phyloP scores from a whole-genome alignment of 1,139 yeast species.

The Scheffersomyces illinoinensis region DNA sequence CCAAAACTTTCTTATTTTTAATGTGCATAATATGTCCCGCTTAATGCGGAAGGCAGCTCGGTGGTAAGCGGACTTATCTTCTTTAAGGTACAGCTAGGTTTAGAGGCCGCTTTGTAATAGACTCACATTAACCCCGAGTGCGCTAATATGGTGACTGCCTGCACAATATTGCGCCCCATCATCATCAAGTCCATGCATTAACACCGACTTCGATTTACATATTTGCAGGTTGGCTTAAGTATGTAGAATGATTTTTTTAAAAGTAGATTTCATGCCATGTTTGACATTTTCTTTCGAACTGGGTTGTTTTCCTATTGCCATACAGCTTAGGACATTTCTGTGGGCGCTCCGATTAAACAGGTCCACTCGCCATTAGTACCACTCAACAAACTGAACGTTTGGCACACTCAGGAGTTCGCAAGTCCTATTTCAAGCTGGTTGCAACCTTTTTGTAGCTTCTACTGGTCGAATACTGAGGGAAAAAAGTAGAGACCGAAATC shows the following conservation, averaged over 20 bases:
- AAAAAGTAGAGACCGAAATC: too few species aligned
- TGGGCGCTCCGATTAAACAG: neutral
- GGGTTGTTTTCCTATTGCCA: neutral
- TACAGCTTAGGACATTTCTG: neutral
- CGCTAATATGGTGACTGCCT: neutral
- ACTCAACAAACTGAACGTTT: neutral
- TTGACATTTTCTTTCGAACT: neutral
- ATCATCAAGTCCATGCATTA: neutral
- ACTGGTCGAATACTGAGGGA: neutral
- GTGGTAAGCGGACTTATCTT: neutral
- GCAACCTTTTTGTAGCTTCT: neutral
- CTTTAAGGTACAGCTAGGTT: neutral
- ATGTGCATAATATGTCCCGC: neutral
- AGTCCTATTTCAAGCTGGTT: neutral
- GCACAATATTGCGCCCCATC: neutral
- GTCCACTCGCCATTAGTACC: neutral
- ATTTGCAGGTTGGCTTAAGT: neutral
- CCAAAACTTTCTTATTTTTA: neutral
- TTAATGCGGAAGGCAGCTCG: neutral
- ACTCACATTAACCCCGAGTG: neutral
- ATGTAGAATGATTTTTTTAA: neutral
- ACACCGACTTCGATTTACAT: neutral
- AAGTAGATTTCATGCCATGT: neutral
- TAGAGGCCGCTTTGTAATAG: neutral
- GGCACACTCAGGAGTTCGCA: neutral